Evolutionary conservation across 768 basidiomycete genomes (phyloP), one percentile per base, ranked within the genome.

Genomic region (Amanita inopinata): DNA sequence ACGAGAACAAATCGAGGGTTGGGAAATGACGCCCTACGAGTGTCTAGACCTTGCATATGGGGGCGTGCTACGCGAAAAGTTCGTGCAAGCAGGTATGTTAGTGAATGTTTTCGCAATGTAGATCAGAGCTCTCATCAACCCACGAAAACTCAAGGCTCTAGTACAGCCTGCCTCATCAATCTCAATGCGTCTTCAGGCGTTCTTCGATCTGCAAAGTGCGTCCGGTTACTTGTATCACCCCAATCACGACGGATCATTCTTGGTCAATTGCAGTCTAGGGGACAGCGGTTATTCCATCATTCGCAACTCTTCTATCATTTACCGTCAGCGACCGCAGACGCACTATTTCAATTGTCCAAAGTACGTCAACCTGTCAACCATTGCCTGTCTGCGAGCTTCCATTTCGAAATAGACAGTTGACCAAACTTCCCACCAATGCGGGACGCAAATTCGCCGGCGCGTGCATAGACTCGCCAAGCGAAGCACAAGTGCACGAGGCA

Each of bases 251-350:
- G n/a, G n/a, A 50, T 38, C n/a, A 42, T 48, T 8, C 43, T 46
- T 18, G 35, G 39, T 30, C 46, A 38, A 17, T 43, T 46, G 2
- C 44, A 87, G 83, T 56, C 63, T 87, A 50, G 83, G 83, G n/a
- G 83, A 87, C 57, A 86, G 83, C 45, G 83, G 83, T 5, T 86
- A 76, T 56, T 66, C 73, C 47, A 76, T 86, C 34, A 73, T 85
- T 45, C 78, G 85, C 25, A 74, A 78, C 11, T 78, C 79, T 18
- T 66, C 76, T 10, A 65, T 86, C 20, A 63, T 81, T 33, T 67
- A 86, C 55, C 68, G 62, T 28, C 66, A 69, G 49, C 61, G 58
- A 23, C 48, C 68, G 1, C 73, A 74, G 54, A 71, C 73, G 1
- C 74, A 75, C 49, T 73, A 64, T 43, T 75, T 76, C 53, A 76